These are phyloP conservation scores for Hemileccinum rubropunctum DNA, from an alignment of 768 basidiomycete genomes.

Conservation along the genomic window DNA sequence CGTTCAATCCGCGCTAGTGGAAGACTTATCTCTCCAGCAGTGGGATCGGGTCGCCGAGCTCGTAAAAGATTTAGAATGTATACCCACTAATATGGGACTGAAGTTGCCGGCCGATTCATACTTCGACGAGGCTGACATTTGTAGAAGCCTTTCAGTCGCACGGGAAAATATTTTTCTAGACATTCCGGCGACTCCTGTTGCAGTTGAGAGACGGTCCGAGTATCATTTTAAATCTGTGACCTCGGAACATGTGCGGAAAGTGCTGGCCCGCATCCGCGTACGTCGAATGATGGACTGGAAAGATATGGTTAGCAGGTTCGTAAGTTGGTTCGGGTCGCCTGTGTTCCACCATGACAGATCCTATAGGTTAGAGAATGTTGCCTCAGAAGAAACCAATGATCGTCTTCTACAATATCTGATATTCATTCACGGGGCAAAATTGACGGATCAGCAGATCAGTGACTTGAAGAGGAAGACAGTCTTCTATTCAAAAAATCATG, in stretches of 20 bases:
- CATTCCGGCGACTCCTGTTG: neutral
- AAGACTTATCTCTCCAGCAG: conserved; percentile 39
- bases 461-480: conserved; percentile 3
- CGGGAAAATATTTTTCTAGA: neutral
- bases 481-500: conserved; percentile 5
- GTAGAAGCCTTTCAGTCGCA: conserved; percentile 36
- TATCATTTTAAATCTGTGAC: neutral
- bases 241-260: neutral
- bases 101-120: conserved; percentile 68
- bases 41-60: conserved; percentile 60
- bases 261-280: neutral
- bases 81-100: conserved; percentile 75
- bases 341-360: neutral
- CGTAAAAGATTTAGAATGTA: conserved; percentile 52
- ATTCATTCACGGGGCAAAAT: conserved; percentile 42
- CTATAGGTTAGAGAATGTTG: conserved; percentile 6
- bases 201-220: neutral
- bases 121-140: conserved; percentile 85
- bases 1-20: conserved; percentile 73
- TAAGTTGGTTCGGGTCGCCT: conserved; percentile 46
- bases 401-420: conserved; percentile 54
- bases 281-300: conserved; percentile 38
- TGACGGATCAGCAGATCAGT: neutral
- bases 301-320: conserved; percentile 8
- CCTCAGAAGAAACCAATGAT: conserved; percentile 13